Base-by-base conservation (phyloP, 305 asterid genomes). In the Rubia tinctorum region DNA sequence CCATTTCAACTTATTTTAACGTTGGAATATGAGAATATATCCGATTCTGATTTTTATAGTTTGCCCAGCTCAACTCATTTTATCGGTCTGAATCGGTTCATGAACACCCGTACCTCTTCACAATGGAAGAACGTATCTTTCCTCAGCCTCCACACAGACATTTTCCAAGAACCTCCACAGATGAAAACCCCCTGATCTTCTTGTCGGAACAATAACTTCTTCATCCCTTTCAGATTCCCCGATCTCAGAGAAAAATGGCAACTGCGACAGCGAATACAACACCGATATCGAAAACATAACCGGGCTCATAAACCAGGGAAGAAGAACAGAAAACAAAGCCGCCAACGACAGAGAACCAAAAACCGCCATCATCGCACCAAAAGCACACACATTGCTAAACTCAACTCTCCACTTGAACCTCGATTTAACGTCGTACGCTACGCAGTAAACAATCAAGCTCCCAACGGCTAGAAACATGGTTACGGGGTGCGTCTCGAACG, bases 401-500 rank as follows among this genome's bases (percentile, higher is more conserved):
- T 6, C 0, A 14, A n/a, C 27, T 17, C 42, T 34, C 30, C 18
- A 49, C 27, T 51, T 44, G n/a, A 60, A 49, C 27, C 45, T 59
- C 8, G 64, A 27, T 65, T 34, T 71, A 27, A 22, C 18, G 15
- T 61, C 37, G 27, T 23, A 59, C 8, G 18, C 49, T 7, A 30
- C 20, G 14, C 45, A 69, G 17, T 30, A 75, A 8, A 39, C 20
- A 8, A 73, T 15, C 55, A 73, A 18, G 47, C 72, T 62, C 15
- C 63, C 42, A 68, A 40, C 55, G 13, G 78, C 76, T 12, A n/a
- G 6, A n/a, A 49, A 51, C 55, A 62, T 51, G 42, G 17, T 40
- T 40, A 6, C 60, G 14, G 68, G 81, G 5, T 61, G 69, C 18
- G 64, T 68, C 40, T 61, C 73, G 20, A 78, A 60, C 20, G 78